Conservation (phyloP, 208 protist species). For the Crithidia bombi region DNA sequence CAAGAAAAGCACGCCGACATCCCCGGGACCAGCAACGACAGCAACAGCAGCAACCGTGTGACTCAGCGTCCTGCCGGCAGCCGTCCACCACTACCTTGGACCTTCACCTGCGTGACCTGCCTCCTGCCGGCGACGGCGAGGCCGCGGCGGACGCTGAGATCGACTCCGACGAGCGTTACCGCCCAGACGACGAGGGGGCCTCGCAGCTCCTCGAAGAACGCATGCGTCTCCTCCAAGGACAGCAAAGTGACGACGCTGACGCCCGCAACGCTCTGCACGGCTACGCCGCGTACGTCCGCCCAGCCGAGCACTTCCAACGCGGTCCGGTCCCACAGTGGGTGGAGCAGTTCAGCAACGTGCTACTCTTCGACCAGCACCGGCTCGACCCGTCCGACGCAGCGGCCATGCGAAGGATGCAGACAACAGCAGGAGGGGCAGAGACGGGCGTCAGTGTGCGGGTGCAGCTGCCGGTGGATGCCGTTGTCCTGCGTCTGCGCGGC, state of each 20-base stretch:
- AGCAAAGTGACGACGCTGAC: neutral
- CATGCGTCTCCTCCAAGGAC: conserved; percentile 7
- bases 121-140: neutral
- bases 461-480: conserved; percentile 30
- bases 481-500: conserved; percentile 33
- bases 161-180: conserved; percentile 4
- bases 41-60: neutral
- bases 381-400: conserved; percentile 14
- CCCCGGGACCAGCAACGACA: neutral
- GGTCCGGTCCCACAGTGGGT: conserved; percentile 54
- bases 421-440: neutral
- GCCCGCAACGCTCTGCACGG: neutral
- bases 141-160: neutral
- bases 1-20: neutral
- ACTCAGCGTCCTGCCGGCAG: neutral
- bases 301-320: conserved; percentile 26
- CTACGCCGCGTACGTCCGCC: conserved; percentile 9
- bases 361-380: conserved; percentile 32
- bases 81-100: neutral
- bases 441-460: neutral
- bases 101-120: conserved; percentile 9
- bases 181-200: conserved; percentile 24
- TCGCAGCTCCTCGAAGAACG: conserved; percentile 20
- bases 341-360: conserved; percentile 42
- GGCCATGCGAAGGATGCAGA: neutral